A percentile compares a stretch with the other conserved stretches of the same genome.
phyloP scores from a whole-genome alignment of 306 rosid species.

The Vicia villosa region DNA sequence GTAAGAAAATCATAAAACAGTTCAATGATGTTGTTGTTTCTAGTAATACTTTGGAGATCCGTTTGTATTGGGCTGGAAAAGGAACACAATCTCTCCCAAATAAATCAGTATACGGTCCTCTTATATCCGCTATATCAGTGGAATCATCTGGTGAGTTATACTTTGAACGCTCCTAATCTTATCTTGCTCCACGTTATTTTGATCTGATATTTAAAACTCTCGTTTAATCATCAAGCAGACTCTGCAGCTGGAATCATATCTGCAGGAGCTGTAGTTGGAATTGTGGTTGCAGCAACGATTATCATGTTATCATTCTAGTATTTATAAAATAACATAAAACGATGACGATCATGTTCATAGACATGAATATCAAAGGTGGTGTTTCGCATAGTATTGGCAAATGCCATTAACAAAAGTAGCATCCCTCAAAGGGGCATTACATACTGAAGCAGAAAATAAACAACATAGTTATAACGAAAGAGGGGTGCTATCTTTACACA shows the following conservation, averaged over 20 bases:
- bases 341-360: too few relatives aligned
- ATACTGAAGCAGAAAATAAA: too few relatives aligned
- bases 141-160: neutral
- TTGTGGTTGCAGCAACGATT: conserved; percentile 38
- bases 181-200: neutral
- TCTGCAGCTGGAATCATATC: conserved; percentile 6
- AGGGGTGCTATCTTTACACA: too few relatives aligned
- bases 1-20: neutral
- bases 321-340: neutral
- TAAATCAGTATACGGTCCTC: conserved; percentile 63
- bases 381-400: too few relatives aligned
- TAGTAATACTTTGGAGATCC: conserved; percentile 46
- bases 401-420: too few relatives aligned
- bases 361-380: too few relatives aligned
- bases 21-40: conserved; percentile 24
- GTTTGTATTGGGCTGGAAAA: conserved; percentile 66
- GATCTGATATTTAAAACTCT: conserved; percentile 1
- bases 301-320: conserved; percentile 23
- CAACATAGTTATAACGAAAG: too few relatives aligned
- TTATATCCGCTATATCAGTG: conserved; percentile 61
- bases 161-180: neutral
- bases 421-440: too few relatives aligned
- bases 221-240: conserved; percentile 25
- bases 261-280: conserved; percentile 42
- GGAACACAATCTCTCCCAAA: conserved; percentile 57